Evolutionary conservation across 2,329 filamentous ascomycete species (phyloP).

Genomic region (Rhynchosporium agropyri): DNA sequence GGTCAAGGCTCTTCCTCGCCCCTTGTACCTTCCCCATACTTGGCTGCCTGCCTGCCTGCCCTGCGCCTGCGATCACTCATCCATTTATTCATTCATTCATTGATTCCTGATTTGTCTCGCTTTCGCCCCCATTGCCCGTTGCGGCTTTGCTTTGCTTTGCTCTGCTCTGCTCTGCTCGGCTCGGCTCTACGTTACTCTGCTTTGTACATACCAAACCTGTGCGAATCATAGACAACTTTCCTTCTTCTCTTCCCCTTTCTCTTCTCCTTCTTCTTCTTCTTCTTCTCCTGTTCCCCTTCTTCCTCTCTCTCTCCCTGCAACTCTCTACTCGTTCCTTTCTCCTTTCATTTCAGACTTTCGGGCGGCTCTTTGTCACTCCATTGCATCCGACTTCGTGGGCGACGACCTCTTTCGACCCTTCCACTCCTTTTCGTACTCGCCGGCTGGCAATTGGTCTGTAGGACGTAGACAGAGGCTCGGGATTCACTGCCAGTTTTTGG

Average conservation of each 20-base stretch:
- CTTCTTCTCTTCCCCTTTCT: background rate
- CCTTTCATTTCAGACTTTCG: conserved; percentile 16
- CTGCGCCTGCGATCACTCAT: too few relatives aligned
- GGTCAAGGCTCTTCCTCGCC: conserved; percentile 12
- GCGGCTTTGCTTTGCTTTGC: too few relatives aligned
- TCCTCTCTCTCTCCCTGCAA: conserved; percentile 10
- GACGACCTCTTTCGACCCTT: conserved; percentile 29
- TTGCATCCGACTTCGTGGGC: conserved; percentile 23
- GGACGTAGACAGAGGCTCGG: conserved; percentile 23
- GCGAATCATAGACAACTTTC: too few relatives aligned
- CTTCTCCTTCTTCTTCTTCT: background rate
- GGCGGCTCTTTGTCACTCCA: conserved; percentile 17
- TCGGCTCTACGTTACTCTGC: too few relatives aligned
- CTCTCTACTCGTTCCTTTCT: conserved; percentile 23
- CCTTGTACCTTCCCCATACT: conserved; percentile 17
- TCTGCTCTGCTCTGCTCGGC: too few relatives aligned
- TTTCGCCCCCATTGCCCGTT: background rate
- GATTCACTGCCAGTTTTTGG: conserved; percentile 12
- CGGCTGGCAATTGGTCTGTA: conserved; percentile 27
- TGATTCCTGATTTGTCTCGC: conserved; percentile 18
- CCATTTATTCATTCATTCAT: too few relatives aligned
- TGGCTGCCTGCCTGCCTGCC: too few relatives aligned
- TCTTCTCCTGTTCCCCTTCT: background rate
- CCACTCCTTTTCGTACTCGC: conserved; percentile 33
- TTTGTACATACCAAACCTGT: too few relatives aligned